Percentiles rank a stretch among this genome's conserved stretches.
Conservation (phyloP, 2,329 filamentous ascomycete genomes). For the Ceratocystis diversiconidia region DNA sequence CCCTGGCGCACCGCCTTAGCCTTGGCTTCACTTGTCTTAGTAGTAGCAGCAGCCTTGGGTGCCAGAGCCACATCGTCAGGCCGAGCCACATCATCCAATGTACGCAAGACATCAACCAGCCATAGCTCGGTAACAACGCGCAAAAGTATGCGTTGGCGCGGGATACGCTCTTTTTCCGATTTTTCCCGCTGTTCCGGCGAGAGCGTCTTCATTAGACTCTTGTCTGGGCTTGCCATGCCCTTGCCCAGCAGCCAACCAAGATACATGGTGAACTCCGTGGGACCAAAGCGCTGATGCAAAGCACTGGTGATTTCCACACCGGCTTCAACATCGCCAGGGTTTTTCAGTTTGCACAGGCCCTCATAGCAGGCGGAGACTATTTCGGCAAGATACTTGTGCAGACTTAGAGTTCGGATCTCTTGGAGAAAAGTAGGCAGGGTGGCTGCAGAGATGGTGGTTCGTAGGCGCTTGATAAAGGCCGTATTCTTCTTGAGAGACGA, state of each 20-base stretch:
- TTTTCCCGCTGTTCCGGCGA: constrained; percentile 73
- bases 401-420: constrained; percentile 77
- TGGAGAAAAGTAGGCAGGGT: constrained; percentile 73
- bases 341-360: constrained; percentile 81
- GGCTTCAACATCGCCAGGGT: constrained; percentile 78
- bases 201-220: constrained; percentile 62
- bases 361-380: constrained; percentile 94
- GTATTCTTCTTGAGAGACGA: constrained; percentile 97
- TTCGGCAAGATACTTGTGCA: constrained; percentile 94
- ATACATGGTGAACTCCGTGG: constrained; percentile 77
- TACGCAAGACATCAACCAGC: constrained; percentile 78
- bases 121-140: constrained; percentile 90
- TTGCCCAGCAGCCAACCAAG: constrained; percentile 86
- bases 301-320: constrained; percentile 88
- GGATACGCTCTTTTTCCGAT: constrained; percentile 86
- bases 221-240: constrained; percentile 82
- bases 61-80: constrained; percentile 51
- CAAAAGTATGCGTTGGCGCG: constrained; percentile 70
- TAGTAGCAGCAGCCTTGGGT: constrained; percentile 30
- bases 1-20: constrained; percentile 42
- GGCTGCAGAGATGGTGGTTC: constrained; percentile 71
- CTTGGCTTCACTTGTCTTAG: constrained; percentile 49
- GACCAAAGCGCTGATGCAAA: constrained; percentile 89
- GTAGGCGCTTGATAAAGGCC: constrained; percentile 89
- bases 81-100: constrained; percentile 51